Evolutionary conservation across 257 asterid genomes (phyloP).

Genomic region (Verbena officinalis): DNA sequence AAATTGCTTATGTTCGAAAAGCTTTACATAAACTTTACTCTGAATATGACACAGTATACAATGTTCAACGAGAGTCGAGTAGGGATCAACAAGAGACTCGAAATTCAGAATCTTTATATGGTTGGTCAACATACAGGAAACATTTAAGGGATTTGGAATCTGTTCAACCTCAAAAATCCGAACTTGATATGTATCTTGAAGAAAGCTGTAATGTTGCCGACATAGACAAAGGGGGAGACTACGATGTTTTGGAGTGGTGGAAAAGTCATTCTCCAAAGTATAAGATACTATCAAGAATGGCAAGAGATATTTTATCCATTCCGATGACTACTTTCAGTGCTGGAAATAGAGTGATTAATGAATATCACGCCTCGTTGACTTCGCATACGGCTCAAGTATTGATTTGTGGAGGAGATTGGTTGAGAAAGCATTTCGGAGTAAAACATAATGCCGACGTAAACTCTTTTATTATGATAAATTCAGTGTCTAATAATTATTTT

Average conservation of each 20-base stretch:
- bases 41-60: background rate
- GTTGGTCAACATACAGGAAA: background rate
- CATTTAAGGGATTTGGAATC: background rate
- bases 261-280: background rate
- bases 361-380: background rate
- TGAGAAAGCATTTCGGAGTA: background rate
- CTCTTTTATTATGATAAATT: background rate
- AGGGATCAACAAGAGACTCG: background rate
- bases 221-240: background rate
- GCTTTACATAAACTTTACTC: background rate
- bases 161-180: background rate
- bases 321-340: background rate
- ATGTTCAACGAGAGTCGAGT: background rate
- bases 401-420: background rate
- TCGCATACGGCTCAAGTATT: background rate
- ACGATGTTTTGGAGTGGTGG: background rate
- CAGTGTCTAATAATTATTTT: background rate
- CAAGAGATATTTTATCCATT: background rate
- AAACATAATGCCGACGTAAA: background rate
- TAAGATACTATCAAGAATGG: background rate
- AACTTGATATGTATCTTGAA: background rate
- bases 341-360: background rate
- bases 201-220: background rate
- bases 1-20: background rate
- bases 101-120: background rate